These are phyloP conservation scores for Tremella mesenterica DNA, from an alignment of 768 basidiomycete species.

Conservation along the genomic window DNA sequence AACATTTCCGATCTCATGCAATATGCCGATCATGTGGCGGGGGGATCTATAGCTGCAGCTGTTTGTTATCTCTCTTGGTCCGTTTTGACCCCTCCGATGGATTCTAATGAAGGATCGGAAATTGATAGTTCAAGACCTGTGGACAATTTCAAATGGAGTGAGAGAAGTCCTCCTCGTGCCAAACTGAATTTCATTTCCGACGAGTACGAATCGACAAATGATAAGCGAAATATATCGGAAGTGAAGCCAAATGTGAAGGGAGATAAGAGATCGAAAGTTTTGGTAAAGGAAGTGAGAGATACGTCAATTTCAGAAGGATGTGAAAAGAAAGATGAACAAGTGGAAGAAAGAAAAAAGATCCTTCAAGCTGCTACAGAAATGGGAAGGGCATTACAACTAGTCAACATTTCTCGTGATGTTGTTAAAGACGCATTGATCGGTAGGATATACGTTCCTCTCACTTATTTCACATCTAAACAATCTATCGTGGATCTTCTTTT, in stretches of 20 bases:
- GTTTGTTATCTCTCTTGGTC: constrained; percentile 45
- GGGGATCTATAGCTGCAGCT: constrained; percentile 44
- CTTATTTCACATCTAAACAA: constrained; percentile 17
- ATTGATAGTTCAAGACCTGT: constrained; percentile 25
- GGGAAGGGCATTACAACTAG: constrained; percentile 46
- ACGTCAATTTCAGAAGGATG: background rate
- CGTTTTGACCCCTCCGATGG: constrained; percentile 6
- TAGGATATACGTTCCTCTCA: constrained; percentile 42
- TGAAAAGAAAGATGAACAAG: background rate
- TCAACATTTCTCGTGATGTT: constrained; percentile 46
- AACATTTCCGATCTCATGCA: constrained; percentile 38
- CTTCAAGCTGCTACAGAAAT: constrained; percentile 34
- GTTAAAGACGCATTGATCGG: constrained; percentile 39
- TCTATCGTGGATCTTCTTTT: constrained; percentile 13
- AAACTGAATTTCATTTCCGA: too few relatives aligned
- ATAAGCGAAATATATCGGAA: background rate
- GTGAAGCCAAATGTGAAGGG: background rate
- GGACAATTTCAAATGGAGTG: constrained; percentile 6
- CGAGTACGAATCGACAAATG: background rate
- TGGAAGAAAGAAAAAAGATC: constrained; percentile 1
- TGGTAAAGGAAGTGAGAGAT: background rate
- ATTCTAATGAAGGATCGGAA: too few relatives aligned
- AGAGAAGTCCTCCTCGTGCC: too few relatives aligned
- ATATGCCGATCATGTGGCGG: constrained; percentile 46
- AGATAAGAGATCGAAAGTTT: background rate